Evolutionary conservation across 2,329 filamentous ascomycete genomes (phyloP).

Genomic region (Phialophora tarda): DNA sequence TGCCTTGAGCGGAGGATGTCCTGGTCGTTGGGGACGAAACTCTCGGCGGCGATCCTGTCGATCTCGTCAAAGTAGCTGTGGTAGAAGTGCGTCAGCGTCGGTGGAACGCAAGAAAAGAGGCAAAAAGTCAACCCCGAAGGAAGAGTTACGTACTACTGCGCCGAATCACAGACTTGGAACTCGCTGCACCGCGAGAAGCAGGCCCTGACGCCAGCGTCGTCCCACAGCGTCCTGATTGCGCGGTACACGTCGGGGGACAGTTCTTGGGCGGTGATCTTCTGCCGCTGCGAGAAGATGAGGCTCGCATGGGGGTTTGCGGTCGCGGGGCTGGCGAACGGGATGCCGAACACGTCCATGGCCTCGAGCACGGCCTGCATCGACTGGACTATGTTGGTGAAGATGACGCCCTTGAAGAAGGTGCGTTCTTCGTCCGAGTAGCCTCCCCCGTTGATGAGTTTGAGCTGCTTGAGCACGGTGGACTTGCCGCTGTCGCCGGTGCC

Average conservation of each 20-base stretch:
- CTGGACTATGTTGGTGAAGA: conserved; percentile 73
- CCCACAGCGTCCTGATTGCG: conserved; percentile 90
- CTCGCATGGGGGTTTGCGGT: conserved; percentile 91
- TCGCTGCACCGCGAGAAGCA: conserved; percentile 95
- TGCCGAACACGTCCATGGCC: conserved; percentile 71
- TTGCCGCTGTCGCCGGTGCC: conserved; percentile 98
- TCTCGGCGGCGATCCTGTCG: conserved; percentile 83
- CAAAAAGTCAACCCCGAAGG: background rate
- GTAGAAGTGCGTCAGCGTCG: conserved; percentile 44
- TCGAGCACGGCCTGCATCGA: conserved; percentile 73
- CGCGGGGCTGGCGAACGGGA: conserved; percentile 86
- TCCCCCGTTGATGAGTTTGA: conserved; percentile 99
- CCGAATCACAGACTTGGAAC: conserved; percentile 95
- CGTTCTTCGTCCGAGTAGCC: conserved; percentile 91
- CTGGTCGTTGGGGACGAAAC: conserved; percentile 94
- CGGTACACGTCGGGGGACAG: conserved; percentile 92
- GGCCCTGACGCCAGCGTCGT: conserved; percentile 87
- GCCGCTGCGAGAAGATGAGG: conserved; percentile 97
- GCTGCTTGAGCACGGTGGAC: conserved; percentile 93
- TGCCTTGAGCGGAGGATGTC: conserved; percentile 94
- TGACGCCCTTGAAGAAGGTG: conserved; percentile 73
- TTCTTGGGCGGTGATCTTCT: conserved; percentile 92
- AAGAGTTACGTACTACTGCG: conserved; percentile 76
- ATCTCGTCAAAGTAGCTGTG: conserved; percentile 93
- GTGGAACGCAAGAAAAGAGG: conserved; percentile 20